Conservation (phyloP, 1,139 yeast species). For the Debaryomycetaceae sp. region DNA sequence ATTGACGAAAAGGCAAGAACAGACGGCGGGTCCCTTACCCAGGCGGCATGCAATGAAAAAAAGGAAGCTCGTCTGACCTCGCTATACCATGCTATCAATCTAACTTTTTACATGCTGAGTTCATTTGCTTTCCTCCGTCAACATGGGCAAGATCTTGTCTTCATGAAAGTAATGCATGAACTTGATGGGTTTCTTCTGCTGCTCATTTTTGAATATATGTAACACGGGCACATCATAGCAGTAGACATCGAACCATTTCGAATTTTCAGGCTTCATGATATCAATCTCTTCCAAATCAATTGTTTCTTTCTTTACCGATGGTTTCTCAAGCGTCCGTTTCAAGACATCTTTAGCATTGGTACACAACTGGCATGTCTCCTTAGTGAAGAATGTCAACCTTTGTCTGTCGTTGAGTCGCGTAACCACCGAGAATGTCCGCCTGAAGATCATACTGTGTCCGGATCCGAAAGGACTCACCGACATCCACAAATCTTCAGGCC, state of each 20-base stretch:
- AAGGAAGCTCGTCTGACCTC: too few relatives aligned
- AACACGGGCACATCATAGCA: conserved; percentile 90
- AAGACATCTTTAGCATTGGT: conserved; percentile 61
- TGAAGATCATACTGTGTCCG: conserved; percentile 6
- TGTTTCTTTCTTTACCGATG: conserved; percentile 17
- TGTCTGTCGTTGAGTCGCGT: conserved; percentile 5
- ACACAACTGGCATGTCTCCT: conserved; percentile 77
- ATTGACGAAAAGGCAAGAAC: too few relatives aligned
- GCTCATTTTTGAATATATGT: conserved; percentile 53
- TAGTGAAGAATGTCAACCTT: conserved; percentile 65
- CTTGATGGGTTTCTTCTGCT: conserved; percentile 46
- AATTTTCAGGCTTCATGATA: conserved; percentile 63
- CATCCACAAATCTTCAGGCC: too few relatives aligned
- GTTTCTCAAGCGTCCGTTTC: conserved; percentile 32
- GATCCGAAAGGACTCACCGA: too few relatives aligned
- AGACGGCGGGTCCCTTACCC: too few relatives aligned
- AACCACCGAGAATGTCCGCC: conserved; percentile 4
- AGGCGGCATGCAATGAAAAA: too few relatives aligned
- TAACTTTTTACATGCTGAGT: too few relatives aligned
- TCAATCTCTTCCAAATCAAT: conserved; percentile 51
- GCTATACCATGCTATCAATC: too few relatives aligned
- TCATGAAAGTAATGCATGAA: conserved; percentile 74
- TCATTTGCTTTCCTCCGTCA: conserved; percentile 22
- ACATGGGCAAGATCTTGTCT: conserved; percentile 52
- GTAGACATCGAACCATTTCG: conserved; percentile 74